These are phyloP conservation scores for Terfezia boudieri DNA, from an alignment of 495 filamentous ascomycete species.

Conservation along the genomic window DNA sequence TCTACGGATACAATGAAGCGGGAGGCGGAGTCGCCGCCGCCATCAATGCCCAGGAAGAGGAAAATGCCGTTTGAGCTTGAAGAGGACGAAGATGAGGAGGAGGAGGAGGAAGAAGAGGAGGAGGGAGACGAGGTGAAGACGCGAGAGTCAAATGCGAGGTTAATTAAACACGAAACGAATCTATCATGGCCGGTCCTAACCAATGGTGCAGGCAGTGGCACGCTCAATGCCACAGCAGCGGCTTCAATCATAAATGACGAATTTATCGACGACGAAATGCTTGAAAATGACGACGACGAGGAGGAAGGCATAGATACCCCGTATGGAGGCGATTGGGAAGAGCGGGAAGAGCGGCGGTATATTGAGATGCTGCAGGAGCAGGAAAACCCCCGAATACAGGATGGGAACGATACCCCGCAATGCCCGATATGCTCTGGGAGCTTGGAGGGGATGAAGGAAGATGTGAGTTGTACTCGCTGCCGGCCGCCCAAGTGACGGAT, in stretches of 20 bases:
- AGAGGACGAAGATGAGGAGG: background rate
- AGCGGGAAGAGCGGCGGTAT: conserved; percentile 31
- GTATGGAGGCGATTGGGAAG: conserved; percentile 16
- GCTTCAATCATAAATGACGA: background rate
- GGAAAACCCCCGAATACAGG: conserved; percentile 37
- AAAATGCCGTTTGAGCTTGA: background rate
- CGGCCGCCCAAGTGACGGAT: background rate
- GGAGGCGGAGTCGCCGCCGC: background rate
- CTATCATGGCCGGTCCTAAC: background rate
- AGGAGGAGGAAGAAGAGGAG: background rate
- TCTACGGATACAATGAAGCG: background rate
- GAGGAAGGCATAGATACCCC: conserved; percentile 12
- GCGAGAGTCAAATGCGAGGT: background rate
- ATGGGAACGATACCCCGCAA: conserved; percentile 25
- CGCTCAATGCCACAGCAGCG: background rate
- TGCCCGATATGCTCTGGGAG: conserved; percentile 60
- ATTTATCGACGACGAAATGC: conserved; percentile 22
- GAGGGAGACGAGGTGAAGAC: background rate
- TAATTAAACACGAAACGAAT: background rate
- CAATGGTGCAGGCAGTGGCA: background rate
- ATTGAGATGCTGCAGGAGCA: conserved; percentile 37
- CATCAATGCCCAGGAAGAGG: background rate
- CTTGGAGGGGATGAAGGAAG: conserved; percentile 35
- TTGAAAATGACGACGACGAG: conserved; percentile 12
- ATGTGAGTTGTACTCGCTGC: conserved; percentile 20